These are phyloP conservation scores for Fusarium nygamai DNA, from an alignment of 2,329 filamentous ascomycete genomes.

Conservation along the genomic window DNA sequence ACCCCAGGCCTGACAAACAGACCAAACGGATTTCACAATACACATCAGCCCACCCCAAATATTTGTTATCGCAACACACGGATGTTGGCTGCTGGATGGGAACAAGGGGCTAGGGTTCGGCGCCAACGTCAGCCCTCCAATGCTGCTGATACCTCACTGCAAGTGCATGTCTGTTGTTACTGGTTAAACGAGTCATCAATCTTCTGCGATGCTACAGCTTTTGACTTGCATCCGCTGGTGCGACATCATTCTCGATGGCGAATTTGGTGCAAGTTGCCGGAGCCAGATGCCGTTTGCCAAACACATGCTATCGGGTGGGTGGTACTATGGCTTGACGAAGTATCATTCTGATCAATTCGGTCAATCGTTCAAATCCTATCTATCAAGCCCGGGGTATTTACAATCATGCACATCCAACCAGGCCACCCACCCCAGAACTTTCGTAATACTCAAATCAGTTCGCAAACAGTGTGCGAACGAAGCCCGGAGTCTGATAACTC, in stretches of 20 bases:
- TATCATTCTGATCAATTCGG: not conserved
- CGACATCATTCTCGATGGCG: not conserved
- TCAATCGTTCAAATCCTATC: slow-evolving; percentile 12
- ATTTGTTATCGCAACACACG: slow-evolving; percentile 7
- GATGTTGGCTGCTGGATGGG: not conserved
- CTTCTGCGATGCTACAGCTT: not conserved
- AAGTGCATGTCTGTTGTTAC: not conserved
- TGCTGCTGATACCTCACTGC: not conserved
- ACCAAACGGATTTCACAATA: not conserved
- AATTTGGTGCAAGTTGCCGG: not conserved
- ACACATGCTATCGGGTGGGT: not conserved
- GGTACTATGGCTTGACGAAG: not conserved
- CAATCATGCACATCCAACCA: slow-evolving; percentile 9
- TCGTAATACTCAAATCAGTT: not conserved
- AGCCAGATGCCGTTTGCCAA: not conserved
- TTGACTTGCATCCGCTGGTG: not conserved
- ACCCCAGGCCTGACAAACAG: slow-evolving; percentile 10
- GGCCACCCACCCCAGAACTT: not conserved
- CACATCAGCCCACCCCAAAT: slow-evolving; percentile 12
- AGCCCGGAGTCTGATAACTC: not conserved
- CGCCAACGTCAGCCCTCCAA: slow-evolving; percentile 7
- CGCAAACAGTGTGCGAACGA: not conserved
- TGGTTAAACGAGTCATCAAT: not conserved
- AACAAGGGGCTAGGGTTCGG: slow-evolving; percentile 2
- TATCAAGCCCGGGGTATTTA: slow-evolving; percentile 21